Evolutionary conservation across 805 yeast species (phyloP).

Genomic region (Cyberlindnera maritima): DNA sequence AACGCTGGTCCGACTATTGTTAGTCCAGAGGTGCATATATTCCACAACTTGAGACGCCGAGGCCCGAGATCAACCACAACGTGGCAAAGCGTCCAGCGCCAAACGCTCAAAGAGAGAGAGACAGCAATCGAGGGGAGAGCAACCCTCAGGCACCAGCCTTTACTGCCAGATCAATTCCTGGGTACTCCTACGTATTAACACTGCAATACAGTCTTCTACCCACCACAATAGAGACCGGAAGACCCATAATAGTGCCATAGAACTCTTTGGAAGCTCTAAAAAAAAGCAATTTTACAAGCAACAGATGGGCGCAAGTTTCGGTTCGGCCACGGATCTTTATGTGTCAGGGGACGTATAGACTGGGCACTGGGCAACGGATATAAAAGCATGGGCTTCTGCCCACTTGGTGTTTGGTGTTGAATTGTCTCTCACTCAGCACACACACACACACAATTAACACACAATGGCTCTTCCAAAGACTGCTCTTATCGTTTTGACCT

Average conservation of each 20-base stretch:
- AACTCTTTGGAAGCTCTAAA: background rate
- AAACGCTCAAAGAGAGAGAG: too few species aligned
- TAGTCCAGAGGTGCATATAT: background rate
- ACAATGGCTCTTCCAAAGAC: slow-evolving; percentile 28
- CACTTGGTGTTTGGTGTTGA: too few species aligned
- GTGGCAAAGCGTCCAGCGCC: too few species aligned
- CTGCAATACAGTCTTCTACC: too few species aligned
- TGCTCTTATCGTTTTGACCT: slow-evolving; percentile 44
- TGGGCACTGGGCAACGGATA: background rate
- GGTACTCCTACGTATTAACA: too few species aligned
- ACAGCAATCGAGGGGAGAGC: too few species aligned
- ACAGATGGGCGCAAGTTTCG: background rate
- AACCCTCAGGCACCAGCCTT: background rate
- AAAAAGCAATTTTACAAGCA: background rate
- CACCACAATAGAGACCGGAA: too few species aligned
- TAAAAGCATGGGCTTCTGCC: background rate
- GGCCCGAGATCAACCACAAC: background rate
- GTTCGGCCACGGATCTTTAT: background rate
- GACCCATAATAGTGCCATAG: background rate
- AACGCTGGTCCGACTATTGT: background rate
- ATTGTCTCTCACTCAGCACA: background rate
- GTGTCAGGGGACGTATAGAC: too few species aligned
- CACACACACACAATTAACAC: background rate
- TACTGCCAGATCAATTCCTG: too few species aligned
- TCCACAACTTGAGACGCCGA: background rate